Evolutionary conservation across 768 basidiomycete genomes (phyloP), one percentile per base, ranked within the genome.

Genomic region (Coprinopsis marcescibilis): DNA sequence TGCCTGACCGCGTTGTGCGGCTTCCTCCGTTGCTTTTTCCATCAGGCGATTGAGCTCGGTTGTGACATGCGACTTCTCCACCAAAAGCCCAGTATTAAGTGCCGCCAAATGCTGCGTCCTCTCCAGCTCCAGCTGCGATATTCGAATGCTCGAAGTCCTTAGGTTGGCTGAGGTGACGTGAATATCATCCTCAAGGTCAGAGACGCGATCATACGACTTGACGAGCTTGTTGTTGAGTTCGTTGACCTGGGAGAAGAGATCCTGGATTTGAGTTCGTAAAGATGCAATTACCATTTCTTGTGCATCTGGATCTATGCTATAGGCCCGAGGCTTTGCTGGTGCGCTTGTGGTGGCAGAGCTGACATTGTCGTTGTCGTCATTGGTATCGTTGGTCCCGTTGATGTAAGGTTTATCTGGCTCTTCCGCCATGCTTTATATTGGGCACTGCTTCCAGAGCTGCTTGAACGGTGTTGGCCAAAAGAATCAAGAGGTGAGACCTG

Each of bases 21-120:
- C 92, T 67, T 96, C 95, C 57, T 95, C 91, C 15, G 91, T 89
- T n/a, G 93, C 85, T 52, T 83, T 86, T 56, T 93, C 89, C 83
- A 97, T 97, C 50, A 99, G 70, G 24, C 93, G 78, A 55, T 82
- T 94, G 49, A 99, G 82, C 69, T 99, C 95, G 2, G 82, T 62
- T 7, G 89, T 92, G 45, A 98, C 93, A 64, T 94, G 85, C 17
- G 80, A 71, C 60, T 88, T 86, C 64, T 99, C 95, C 17, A 99
- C 94, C 34, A 97, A 72, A 33, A 95, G 67, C 7, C 95, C 95
- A 0, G 89, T 90, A 60, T 93, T 89, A 55, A 98, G 74, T 8
- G 89, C 89, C 15, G 89, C 81, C 4, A 96, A 76, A 66, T 97
- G 94, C 56, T 89, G 82, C 6, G 81, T 80, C 29, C 89, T 81